Conservation (phyloP, 2,329 filamentous ascomycete species). For the Sarocladium strictum region DNA sequence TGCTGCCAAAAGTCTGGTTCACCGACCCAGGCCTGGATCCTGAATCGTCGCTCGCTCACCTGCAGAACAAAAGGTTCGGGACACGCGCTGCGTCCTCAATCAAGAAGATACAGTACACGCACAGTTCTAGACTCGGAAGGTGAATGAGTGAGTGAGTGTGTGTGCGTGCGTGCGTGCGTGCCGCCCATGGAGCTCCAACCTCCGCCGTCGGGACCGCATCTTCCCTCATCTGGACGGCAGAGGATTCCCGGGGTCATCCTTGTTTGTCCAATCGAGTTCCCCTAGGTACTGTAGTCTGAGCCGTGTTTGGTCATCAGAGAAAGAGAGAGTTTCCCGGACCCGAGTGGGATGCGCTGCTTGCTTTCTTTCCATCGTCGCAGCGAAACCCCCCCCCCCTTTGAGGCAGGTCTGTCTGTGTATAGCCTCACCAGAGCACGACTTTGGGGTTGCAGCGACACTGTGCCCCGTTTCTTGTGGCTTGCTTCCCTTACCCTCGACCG, state of each 20-base stretch:
- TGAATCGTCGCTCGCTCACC: no score
- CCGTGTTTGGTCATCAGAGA: not conserved
- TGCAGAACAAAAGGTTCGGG: not conserved
- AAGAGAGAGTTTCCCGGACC: not conserved
- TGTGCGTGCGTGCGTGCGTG: no score
- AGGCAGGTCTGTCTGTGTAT: no score
- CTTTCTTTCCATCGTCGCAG: no score
- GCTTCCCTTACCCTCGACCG: not conserved
- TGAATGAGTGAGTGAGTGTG: no score
- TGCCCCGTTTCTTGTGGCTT: no score
- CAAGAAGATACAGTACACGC: not conserved
- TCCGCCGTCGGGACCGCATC: not conserved
- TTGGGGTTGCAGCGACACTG: no score
- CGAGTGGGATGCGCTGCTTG: slow-evolving; percentile 1
- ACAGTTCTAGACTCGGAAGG: not conserved
- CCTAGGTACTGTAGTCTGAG: not conserved
- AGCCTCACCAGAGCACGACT: no score
- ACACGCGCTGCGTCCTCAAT: not conserved
- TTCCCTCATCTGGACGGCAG: not conserved
- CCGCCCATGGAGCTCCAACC: slow-evolving; percentile 1
- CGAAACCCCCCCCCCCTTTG: no score
- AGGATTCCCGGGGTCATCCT: no score
- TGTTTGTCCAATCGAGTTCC: not conserved
- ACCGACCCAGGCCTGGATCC: no score
- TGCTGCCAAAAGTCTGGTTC: no score